These are phyloP conservation scores for Panicum miliaceum DNA, from an alignment of 176 grass and related monocot species.

Conservation along the genomic window DNA sequence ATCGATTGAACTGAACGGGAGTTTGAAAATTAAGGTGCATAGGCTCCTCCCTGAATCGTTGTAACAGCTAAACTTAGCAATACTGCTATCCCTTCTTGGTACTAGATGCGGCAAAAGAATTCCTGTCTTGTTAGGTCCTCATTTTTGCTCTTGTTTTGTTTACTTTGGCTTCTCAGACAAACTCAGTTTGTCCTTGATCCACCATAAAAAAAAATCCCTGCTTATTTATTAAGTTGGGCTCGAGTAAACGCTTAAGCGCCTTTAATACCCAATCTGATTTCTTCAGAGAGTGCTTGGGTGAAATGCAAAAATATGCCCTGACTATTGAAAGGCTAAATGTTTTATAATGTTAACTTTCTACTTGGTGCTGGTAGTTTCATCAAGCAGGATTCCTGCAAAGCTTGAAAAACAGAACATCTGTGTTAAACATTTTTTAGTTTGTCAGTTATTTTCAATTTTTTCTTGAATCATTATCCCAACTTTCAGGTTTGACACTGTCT, in stretches of 20 bases:
- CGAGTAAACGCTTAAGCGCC: not conserved
- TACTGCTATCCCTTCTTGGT: not conserved
- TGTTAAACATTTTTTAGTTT: constrained; percentile 20
- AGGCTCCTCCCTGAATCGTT: not conserved
- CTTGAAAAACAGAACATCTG: not conserved
- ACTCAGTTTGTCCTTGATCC: not conserved
- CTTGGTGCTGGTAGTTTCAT: not conserved
- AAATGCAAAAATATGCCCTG: not conserved
- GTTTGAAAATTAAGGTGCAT: not conserved
- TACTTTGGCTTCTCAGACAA: not conserved
- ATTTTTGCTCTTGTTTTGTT: not conserved
- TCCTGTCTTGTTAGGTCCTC: not conserved
- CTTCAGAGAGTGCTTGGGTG: not conserved
- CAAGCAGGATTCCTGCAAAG: not conserved
- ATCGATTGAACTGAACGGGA: not conserved
- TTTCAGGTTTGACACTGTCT: constrained; percentile 96
- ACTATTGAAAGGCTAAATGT: not conserved
- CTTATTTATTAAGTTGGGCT: not conserved
- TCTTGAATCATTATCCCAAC: not conserved
- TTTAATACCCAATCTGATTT: not conserved
- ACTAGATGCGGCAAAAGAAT: not conserved
- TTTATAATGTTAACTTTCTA: constrained; percentile 3
- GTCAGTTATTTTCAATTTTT: constrained; percentile 6
- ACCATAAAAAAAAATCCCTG: not conserved
- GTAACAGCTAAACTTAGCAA: not conserved